These are phyloP conservation scores for Ophiostoma sp. DNA, from an alignment of 2,329 filamentous ascomycete species.

Conservation along the genomic window DNA sequence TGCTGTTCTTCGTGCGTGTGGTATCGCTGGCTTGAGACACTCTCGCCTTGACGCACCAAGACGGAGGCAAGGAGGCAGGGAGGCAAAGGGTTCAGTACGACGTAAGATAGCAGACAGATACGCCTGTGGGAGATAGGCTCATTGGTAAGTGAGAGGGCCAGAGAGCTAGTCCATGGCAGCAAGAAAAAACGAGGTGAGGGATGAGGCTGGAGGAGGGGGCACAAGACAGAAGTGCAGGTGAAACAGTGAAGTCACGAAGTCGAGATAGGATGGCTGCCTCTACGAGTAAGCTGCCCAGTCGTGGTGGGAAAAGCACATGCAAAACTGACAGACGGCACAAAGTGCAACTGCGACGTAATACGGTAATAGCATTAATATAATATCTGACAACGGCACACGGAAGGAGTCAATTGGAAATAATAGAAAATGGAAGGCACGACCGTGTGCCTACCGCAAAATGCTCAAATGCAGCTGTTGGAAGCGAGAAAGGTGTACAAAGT, in stretches of 20 bases:
- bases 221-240: background rate
- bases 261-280: background rate
- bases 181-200: background rate
- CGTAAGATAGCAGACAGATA: background rate
- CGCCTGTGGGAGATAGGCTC: background rate
- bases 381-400: background rate
- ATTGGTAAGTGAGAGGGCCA: background rate
- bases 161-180: background rate
- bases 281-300: too few species aligned
- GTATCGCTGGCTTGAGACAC: slow-evolving; percentile 9
- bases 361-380: too few species aligned
- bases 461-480: background rate
- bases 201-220: slow-evolving; percentile 9
- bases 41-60: background rate
- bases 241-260: background rate
- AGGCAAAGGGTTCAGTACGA: background rate
- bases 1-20: background rate
- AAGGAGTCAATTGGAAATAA: background rate
- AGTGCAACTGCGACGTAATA: background rate
- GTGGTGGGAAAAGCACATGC: background rate
- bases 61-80: slow-evolving; percentile 2
- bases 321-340: background rate
- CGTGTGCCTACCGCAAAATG: background rate
- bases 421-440: background rate
- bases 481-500: too few species aligned